Conservation (phyloP, 352 stramenopile species). For the Pythium apleroticum region DNA sequence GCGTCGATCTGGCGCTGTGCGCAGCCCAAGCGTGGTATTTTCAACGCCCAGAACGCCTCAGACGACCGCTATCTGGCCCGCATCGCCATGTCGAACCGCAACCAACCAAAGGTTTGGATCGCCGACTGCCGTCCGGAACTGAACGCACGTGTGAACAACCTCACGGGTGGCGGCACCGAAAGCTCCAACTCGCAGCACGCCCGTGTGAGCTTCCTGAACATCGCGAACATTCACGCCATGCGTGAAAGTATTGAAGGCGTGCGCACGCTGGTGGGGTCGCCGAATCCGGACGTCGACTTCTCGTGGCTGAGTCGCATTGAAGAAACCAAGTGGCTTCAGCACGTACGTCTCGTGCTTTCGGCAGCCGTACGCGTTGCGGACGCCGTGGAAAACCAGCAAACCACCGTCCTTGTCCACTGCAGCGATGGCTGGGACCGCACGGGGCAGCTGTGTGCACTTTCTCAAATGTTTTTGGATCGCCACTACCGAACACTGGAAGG, state of each 20-base stretch:
- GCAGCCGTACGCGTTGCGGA: constrained; percentile 65
- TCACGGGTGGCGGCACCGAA: constrained; percentile 89
- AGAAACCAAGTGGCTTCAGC: constrained; percentile 79
- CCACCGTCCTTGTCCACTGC: constrained; percentile 88
- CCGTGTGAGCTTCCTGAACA: constrained; percentile 85
- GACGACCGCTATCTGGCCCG: constrained; percentile 79
- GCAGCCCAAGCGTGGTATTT: constrained; percentile 84
- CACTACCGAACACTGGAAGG: constrained; percentile 85
- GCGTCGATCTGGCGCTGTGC: constrained; percentile 83
- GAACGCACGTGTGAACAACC: constrained; percentile 88
- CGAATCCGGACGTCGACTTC: constrained; percentile 58
- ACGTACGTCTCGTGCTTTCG: constrained; percentile 72
- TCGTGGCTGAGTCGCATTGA: constrained; percentile 66
- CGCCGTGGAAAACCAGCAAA: constrained; percentile 62
- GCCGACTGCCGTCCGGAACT: constrained; percentile 89
- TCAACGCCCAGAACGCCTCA: constrained; percentile 64
- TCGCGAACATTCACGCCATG: constrained; percentile 94
- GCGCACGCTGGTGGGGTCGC: constrained; percentile 39
- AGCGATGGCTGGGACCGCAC: constrained; percentile 93
- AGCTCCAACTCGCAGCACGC: constrained; percentile 75
- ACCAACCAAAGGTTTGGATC: constrained; percentile 75
- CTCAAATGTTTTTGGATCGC: constrained; percentile 86
- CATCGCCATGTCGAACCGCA: constrained; percentile 47
- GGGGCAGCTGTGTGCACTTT: constrained; percentile 76
- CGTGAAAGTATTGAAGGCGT: constrained; percentile 83